Base-by-base conservation (phyloP, 1,284 basidiomycete species). In the Termitomyces sp. region DNA sequence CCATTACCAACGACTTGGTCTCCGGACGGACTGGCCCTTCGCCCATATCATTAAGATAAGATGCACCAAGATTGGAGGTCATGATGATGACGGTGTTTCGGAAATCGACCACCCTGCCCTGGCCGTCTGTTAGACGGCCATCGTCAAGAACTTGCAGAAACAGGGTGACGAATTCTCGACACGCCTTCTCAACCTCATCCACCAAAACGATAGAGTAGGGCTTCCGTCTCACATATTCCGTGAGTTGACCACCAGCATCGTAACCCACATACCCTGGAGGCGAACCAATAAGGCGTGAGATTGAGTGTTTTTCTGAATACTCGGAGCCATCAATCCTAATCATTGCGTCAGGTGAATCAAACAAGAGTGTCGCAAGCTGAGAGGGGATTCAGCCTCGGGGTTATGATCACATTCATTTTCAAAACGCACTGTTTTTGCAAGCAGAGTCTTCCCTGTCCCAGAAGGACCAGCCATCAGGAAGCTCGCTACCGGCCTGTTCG, bases 91-190 rank as follows among this genome's bases (percentile, higher is more conserved):
- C 91, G 1, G 91, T 91, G 66, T 93, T 96, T 58, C 84, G 75
- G 75, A 93, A 89, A 55, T 76, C 72, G 11, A 91, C 82, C 21
- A 88, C 73, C 54, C 87, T 81, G 19, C 89, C 89, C 68, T 91
- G 88, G 8, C 88, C 86, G 61, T 97, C 95, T 14, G 93, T 97
- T 58, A 97, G 76, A 47, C 86, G 84, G n/a, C 95, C 95, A 62
- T 98, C 96, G 63, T 98, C 95, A 52, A 98, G 81, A 33, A 97
- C 90, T 71, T 97, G 95, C 14, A 98, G 75, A 69, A 97, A 91
- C 43, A 97, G 78, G 38, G 92, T 95, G 58, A 93, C 84, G 57
- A 97, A 94, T 70, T 95, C 92, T 52, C 81, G 83, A 56, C 86
- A 86, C 4, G 93, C 91, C 70, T 97, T 97, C 68, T 97, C 94